phyloP scores from a whole-genome alignment of 2,329 filamentous ascomycete genomes.

The Epicoccum nigrum region DNA sequence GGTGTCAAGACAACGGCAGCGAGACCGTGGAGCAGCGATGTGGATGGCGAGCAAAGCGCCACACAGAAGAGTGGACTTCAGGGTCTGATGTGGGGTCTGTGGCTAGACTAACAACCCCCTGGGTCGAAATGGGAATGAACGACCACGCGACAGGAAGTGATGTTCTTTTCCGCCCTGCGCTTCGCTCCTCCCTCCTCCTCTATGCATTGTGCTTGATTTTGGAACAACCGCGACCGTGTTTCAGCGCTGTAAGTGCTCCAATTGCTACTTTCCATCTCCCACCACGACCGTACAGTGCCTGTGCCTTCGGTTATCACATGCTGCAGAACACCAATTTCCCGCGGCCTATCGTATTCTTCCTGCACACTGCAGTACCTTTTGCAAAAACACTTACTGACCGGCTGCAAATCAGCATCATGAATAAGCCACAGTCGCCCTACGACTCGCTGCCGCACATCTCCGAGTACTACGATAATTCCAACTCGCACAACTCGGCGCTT shows the following conservation, averaged over 20 bases:
- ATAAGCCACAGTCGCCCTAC: conserved; percentile 36
- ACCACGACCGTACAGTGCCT: background rate
- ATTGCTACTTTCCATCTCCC: background rate
- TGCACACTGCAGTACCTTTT: conserved; percentile 15
- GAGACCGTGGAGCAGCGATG: background rate
- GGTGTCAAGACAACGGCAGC: background rate
- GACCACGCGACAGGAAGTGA: conserved; percentile 17
- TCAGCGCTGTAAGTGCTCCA: conserved; percentile 7
- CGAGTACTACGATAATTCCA: conserved; percentile 75
- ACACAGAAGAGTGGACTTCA: conserved; percentile 1
- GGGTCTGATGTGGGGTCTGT: conserved; percentile 13
- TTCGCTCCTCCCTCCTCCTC: conserved; percentile 4
- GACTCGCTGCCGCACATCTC: conserved; percentile 64
- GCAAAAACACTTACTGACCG: conserved; percentile 7
- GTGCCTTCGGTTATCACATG: conserved; percentile 11
- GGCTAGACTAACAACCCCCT: conserved; percentile 4
- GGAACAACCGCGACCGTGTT: background rate
- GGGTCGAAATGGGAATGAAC: conserved; percentile 6
- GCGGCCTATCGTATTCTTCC: conserved; percentile 10
- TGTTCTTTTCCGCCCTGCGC: conserved; percentile 8
- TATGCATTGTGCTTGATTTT: background rate
- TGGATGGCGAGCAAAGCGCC: background rate
- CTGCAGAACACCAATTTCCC: conserved; percentile 1
- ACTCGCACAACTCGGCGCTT: conserved; percentile 79
- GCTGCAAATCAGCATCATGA: conserved; percentile 25